Conservation (phyloP, 768 basidiomycete species). For the Tylopilus intermedius region DNA sequence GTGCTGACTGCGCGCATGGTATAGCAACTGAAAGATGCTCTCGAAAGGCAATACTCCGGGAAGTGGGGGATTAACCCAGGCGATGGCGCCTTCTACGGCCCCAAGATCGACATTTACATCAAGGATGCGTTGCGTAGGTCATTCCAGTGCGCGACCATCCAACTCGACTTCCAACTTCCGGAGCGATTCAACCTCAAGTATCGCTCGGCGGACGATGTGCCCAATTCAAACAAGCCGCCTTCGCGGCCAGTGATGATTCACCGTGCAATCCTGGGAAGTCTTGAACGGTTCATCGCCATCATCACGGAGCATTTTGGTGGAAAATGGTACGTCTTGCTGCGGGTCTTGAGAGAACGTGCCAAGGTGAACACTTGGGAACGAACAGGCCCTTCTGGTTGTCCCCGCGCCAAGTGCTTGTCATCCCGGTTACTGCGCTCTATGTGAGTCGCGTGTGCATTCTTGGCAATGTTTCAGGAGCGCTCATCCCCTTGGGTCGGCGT, state of each 20-base stretch:
- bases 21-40: slow-evolving; percentile 78
- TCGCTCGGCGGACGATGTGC: slow-evolving; percentile 61
- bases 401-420: slow-evolving; percentile 91
- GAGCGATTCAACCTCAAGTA: slow-evolving; percentile 94
- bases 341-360: neutral
- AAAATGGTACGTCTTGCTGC: slow-evolving; percentile 66
- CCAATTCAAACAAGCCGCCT: slow-evolving; percentile 49
- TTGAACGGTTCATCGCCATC: slow-evolving; percentile 96
- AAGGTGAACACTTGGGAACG: neutral
- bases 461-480: neutral
- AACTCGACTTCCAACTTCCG: slow-evolving; percentile 98
- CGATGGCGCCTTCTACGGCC: slow-evolving; percentile 99
- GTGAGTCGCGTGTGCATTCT: slow-evolving; percentile 44
- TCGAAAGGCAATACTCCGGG: slow-evolving; percentile 82
- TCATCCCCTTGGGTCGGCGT: neutral
- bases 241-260: slow-evolving; percentile 96
- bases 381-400: slow-evolving; percentile 96
- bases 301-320: slow-evolving; percentile 96
- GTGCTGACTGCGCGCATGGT: slow-evolving; percentile 3
- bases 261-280: slow-evolving; percentile 87
- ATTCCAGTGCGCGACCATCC: slow-evolving; percentile 98
- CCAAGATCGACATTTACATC: slow-evolving; percentile 98
- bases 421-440: slow-evolving; percentile 87
- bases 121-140: slow-evolving; percentile 87
- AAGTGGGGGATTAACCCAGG: slow-evolving; percentile 92